Percentiles rank a stretch among this genome's conserved stretches.
phyloP scores from a whole-genome alignment of 129 eudicot species.

The Oenanthe sinensis region DNA sequence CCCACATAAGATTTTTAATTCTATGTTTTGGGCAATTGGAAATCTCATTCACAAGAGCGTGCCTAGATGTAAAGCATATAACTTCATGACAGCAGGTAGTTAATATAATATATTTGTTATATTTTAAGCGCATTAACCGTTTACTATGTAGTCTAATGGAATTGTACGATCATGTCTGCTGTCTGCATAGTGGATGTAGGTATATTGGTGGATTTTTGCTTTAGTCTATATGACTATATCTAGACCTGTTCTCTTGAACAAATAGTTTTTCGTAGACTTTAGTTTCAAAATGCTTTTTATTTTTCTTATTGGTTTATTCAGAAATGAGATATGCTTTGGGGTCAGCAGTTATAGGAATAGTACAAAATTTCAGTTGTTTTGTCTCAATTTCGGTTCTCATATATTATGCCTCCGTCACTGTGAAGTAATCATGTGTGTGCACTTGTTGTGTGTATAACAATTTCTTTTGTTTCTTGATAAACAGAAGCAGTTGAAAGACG shows the following conservation, averaged over 20 bases:
- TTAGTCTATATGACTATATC: not conserved
- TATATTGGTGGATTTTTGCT: not conserved
- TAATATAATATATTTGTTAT: not conserved
- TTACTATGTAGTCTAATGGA: not conserved
- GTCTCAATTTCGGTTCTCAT: not conserved
- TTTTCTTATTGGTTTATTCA: not conserved
- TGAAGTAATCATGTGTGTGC: not conserved
- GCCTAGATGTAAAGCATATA: not conserved
- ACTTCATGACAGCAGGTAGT: not conserved
- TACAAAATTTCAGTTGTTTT: not conserved
- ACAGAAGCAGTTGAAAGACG: slow-evolving; percentile 73
- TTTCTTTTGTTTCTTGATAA: slow-evolving; percentile 6
- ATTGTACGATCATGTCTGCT: not conserved
- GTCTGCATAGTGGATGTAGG: not conserved
- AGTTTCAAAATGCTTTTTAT: not conserved
- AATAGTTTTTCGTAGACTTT: not conserved
- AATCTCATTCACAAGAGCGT: not conserved
- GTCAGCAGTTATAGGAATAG: not conserved
- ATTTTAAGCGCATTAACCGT: not conserved
- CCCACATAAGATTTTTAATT: not conserved
- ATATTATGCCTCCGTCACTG: not conserved
- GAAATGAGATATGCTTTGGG: not conserved
- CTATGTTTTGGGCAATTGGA: not conserved
- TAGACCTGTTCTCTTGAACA: not conserved
- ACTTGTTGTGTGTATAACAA: not conserved